Percentiles rank a stretch among this genome's conserved stretches.
These are phyloP conservation scores for Cyclotella choctawhatcheeana DNA, from an alignment of 108 stramenopile species.

Conservation along the genomic window DNA sequence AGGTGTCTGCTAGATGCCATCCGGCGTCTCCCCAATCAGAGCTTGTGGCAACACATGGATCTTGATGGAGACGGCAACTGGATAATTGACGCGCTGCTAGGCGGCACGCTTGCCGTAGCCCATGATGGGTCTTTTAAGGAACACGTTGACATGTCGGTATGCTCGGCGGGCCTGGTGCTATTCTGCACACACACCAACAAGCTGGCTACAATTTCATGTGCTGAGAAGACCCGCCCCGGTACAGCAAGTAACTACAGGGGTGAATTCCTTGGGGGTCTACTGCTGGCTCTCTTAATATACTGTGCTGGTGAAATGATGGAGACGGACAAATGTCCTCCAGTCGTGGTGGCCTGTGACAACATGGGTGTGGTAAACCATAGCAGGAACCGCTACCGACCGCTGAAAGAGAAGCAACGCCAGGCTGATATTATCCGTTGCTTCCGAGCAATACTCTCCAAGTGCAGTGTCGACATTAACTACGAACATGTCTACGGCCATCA, in stretches of 20 bases:
- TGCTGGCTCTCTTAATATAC: not conserved
- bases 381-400: not conserved
- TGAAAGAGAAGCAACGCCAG: slow-evolving; percentile 6
- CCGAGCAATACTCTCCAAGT: not conserved
- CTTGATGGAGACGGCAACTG: slow-evolving; percentile 12
- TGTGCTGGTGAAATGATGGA: not conserved
- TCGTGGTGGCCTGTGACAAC: slow-evolving; percentile 9
- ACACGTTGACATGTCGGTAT: not conserved
- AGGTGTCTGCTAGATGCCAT: not conserved
- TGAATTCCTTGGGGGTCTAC: not conserved
- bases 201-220: not conserved
- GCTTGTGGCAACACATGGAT: not conserved
- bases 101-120: not conserved
- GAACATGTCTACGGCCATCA: slow-evolving; percentile 15
- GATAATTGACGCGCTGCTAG: not conserved
- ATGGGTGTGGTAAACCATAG: slow-evolving; percentile 4
- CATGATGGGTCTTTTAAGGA: slow-evolving; percentile 8
- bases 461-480: not conserved
- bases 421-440: not conserved
- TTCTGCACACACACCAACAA: not conserved
- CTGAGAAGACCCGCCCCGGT: not conserved
- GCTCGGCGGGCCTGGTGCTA: not conserved
- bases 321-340: not conserved
- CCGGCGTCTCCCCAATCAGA: not conserved
- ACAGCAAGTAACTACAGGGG: slow-evolving; percentile 17